A percentile compares a stretch with the other conserved stretches of the same genome.
Conservation (phyloP, 176 grass and related monocot genomes). For the Secale cereale region DNA sequence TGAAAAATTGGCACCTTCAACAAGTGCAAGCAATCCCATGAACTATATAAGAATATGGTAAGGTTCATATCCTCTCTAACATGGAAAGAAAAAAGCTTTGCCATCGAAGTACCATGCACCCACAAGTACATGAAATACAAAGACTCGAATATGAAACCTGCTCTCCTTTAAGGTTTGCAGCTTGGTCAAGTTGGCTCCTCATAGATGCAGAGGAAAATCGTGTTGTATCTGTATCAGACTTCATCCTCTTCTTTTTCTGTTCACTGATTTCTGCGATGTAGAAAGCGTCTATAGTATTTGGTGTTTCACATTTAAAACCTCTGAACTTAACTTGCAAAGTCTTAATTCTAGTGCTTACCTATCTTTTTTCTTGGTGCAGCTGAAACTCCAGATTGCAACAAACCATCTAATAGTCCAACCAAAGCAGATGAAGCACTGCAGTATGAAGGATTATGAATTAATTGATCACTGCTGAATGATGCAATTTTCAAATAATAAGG, state of each 20-base stretch:
- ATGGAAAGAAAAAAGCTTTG: constrained; percentile 28
- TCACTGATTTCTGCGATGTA: constrained; percentile 73
- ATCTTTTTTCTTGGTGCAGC: constrained; percentile 77
- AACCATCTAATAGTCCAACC: constrained; percentile 55
- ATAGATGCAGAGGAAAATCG: constrained; percentile 67
- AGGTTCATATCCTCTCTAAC: constrained; percentile 25
- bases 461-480: neutral
- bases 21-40: constrained; percentile 15
- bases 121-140: constrained; percentile 38
- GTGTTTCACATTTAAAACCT: constrained; percentile 5
- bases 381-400: constrained; percentile 73
- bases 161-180: constrained; percentile 91
- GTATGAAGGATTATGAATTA: neutral
- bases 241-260: constrained; percentile 89
- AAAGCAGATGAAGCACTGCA: constrained; percentile 65
- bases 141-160: constrained; percentile 67
- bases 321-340: neutral
- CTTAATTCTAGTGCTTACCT: constrained; percentile 49
- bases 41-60: constrained; percentile 28
- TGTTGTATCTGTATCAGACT: constrained; percentile 66
- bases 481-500: constrained; percentile 26
- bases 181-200: constrained; percentile 85
- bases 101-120: constrained; percentile 8
- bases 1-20: constrained; percentile 26
- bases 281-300: constrained; percentile 27